These are phyloP conservation scores for Skeletonema costatum DNA, from an alignment of 108 stramenopile genomes.

Conservation along the genomic window DNA sequence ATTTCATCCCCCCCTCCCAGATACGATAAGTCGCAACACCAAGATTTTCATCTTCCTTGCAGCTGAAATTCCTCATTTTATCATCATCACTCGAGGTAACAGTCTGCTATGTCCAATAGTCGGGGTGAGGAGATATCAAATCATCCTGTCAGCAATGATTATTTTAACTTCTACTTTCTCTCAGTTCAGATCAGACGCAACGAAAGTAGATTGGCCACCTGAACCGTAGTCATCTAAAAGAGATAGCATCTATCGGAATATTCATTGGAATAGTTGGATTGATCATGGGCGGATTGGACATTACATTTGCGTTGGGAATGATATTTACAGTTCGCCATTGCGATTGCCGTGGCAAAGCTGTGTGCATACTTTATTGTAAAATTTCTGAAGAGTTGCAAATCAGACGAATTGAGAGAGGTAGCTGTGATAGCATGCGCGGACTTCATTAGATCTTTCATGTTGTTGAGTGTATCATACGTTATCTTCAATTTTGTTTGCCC, in stretches of 20 bases:
- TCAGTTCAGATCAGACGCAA: background rate
- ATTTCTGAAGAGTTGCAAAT: no score
- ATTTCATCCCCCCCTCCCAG: background rate
- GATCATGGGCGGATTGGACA: background rate
- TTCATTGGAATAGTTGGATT: conserved; percentile 6
- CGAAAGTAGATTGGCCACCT: background rate
- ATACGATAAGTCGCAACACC: background rate
- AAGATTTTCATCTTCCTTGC: background rate
- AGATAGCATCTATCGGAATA: background rate
- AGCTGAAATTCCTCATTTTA: conserved; percentile 11
- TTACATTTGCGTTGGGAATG: background rate
- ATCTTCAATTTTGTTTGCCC: background rate
- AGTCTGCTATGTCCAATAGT: background rate
- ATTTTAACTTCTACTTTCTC: background rate
- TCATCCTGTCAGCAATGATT: conserved; percentile 2
- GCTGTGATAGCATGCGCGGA: conserved; percentile 1
- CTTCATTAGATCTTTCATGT: conserved; percentile 1
- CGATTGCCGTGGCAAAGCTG: background rate
- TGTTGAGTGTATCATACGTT: background rate
- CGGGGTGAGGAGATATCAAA: background rate
- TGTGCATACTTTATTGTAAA: background rate
- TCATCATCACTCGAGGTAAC: background rate
- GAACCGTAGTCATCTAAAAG: background rate
- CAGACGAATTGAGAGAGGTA: background rate
- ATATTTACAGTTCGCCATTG: background rate